Evolutionary conservation across 768 basidiomycete species (phyloP), one percentile per base, ranked within the genome.

Genomic region (Tricholoma matsutake): DNA sequence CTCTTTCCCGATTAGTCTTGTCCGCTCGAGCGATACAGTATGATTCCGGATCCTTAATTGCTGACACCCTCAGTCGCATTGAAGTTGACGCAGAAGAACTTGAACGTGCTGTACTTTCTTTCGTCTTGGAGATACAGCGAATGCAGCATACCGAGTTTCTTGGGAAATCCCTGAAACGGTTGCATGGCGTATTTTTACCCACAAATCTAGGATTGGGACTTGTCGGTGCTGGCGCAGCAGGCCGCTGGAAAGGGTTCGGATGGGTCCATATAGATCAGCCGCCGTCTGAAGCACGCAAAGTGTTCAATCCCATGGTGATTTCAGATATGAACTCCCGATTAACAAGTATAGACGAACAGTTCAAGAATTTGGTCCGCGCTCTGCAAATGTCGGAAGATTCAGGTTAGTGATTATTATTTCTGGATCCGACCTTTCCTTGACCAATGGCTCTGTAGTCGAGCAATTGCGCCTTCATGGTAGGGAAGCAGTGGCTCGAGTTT

Each of bases 1-100:
- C 93, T 0, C 78, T 96, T 8, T 95, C 92, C 18, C 89, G 95
- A 70, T 80, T 98, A 29, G 91, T 96, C 31, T 83, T 97, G 2
- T 92, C 91, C 7, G 87, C 92, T n/a, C 88, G 96, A 54, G 94
- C 95, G 0, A 88, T 92, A 75, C 86, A 90, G 67, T 92, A 91
- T 62, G 88, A 92, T 67, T 87, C 89, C 0, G 87, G 86, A 14
- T 81, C 83, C 1, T 78, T 84, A 22, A 72, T 85, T 4, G 72
- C 79, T 10, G 86, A 90, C 62, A 89, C 88, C 13, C 78, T 86
- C 1, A 83, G 79, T 64, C 85, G 91, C 39, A 89, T 92, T 62
- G 86, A 89, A 67, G 81, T 84, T 5, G 91, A 92, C 67, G 89
- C 89, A 1, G 82, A 86, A 55, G 91, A 92, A 65, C 79, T 92